Conservation (phyloP, 208 protist species). For the Herpetomonas tarakana region DNA sequence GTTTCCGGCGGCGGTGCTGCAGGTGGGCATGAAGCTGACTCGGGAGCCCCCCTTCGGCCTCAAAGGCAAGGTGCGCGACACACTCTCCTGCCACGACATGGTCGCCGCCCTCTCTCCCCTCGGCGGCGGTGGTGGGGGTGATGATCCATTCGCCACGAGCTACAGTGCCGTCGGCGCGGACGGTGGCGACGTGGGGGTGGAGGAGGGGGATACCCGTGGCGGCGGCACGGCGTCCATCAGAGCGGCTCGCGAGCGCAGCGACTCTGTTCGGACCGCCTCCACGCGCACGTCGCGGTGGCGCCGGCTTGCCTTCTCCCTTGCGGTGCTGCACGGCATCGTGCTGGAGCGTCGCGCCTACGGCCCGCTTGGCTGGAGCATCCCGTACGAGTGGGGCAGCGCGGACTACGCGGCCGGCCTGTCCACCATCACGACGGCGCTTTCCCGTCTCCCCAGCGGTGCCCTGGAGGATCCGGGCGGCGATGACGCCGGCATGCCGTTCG, state of each 20-base stretch:
- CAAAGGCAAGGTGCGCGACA: conserved; percentile 88
- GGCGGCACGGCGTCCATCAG: too few relatives aligned
- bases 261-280: neutral
- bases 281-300: conserved; percentile 49
- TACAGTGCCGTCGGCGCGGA: neutral
- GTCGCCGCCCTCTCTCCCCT: conserved; percentile 59
- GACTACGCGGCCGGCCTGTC: conserved; percentile 87
- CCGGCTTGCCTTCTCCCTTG: conserved; percentile 92
- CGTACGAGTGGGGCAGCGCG: conserved; percentile 92
- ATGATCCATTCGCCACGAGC: neutral
- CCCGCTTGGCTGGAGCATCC: conserved; percentile 93
- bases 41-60: conserved; percentile 96
- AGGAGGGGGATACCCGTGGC: too few relatives aligned
- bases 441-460: conserved; percentile 23
- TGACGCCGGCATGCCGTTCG: conserved; percentile 47
- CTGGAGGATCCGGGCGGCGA: conserved; percentile 5
- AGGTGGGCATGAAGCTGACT: conserved; percentile 94
- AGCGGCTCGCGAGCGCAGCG: conserved; percentile 2
- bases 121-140: conserved; percentile 18
- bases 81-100: conserved; percentile 47
- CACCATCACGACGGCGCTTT: conserved; percentile 71
- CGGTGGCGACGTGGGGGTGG: conserved; percentile 2
- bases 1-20: conserved; percentile 94
- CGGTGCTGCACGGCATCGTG: conserved; percentile 91
- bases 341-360: conserved; percentile 93